Conservation (phyloP, 345 rosid genomes). For the Arabidopsis arenosa region DNA sequence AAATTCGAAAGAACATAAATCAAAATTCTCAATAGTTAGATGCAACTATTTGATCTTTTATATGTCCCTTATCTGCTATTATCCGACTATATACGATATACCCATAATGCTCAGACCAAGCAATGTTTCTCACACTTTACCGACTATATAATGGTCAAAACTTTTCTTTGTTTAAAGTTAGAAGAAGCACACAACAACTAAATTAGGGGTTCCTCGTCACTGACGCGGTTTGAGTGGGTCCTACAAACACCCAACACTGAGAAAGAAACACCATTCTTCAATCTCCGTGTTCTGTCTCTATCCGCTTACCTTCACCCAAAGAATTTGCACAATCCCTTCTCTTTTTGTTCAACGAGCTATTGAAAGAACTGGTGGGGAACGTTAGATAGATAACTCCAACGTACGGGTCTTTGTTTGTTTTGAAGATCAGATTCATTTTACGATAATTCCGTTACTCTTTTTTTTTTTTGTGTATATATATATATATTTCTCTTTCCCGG, state of each 20-base stretch:
- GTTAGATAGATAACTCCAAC: slow-evolving; percentile 38
- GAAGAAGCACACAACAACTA: not conserved
- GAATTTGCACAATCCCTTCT: not conserved
- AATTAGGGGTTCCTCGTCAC: slow-evolving; percentile 36
- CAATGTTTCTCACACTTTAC: too few species aligned
- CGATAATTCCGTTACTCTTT: slow-evolving; percentile 34
- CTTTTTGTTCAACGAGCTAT: not conserved
- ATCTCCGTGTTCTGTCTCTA: slow-evolving; percentile 35
- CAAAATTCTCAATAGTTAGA: too few species aligned
- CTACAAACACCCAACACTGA: slow-evolving; percentile 31
- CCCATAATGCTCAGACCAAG: too few species aligned
- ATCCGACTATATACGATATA: too few species aligned
- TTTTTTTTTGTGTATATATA: not conserved
- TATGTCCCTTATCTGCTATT: too few species aligned
- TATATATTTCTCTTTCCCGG: not conserved
- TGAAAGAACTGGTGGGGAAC: not conserved
- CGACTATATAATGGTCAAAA: not conserved
- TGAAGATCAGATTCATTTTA: slow-evolving; percentile 13
- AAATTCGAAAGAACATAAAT: not conserved
- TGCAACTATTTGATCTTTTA: too few species aligned
- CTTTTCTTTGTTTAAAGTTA: too few species aligned
- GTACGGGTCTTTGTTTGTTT: slow-evolving; percentile 29
- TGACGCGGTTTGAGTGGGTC: slow-evolving; percentile 46
- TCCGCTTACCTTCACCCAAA: slow-evolving; percentile 24
- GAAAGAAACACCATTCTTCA: slow-evolving; percentile 30